Percentiles rank a stretch among this genome's conserved stretches.
Evolutionary conservation across 2,329 filamentous ascomycete species (phyloP).

Genomic region (Hypoxylon sp.): DNA sequence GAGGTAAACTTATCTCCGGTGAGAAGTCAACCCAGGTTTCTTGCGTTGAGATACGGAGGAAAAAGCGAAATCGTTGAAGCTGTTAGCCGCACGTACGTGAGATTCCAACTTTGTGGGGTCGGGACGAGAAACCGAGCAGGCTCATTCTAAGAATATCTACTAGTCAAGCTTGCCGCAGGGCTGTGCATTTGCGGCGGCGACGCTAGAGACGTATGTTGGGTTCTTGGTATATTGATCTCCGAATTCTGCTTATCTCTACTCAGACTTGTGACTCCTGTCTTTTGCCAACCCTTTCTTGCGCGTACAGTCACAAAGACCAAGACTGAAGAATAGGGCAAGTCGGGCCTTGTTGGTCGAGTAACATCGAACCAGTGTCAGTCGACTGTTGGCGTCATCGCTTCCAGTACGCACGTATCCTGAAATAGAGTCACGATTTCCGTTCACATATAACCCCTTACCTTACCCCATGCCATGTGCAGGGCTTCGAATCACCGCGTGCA

Average conservation of each 20-base stretch:
- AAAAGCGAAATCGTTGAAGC: not conserved
- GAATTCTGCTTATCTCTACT: not conserved
- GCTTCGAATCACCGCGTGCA: slow-evolving; percentile 12
- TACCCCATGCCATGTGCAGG: slow-evolving; percentile 12
- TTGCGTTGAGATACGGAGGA: slow-evolving; percentile 7
- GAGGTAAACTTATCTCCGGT: slow-evolving; percentile 3
- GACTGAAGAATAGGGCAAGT: not conserved
- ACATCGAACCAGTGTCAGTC: not conserved
- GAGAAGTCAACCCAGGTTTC: slow-evolving; percentile 4
- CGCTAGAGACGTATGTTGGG: not conserved
- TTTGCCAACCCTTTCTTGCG: not conserved
- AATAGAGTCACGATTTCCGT: slow-evolving; percentile 21
- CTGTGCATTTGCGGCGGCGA: slow-evolving; percentile 1
- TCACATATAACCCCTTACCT: slow-evolving; percentile 17
- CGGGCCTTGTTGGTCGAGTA: not conserved
- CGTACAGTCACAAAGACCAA: not conserved
- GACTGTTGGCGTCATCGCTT: not conserved
- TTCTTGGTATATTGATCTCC: not conserved
- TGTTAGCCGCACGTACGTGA: not conserved
- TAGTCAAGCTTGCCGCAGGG: slow-evolving; percentile 8
- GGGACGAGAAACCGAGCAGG: slow-evolving; percentile 13
- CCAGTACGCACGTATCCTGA: slow-evolving; percentile 19
- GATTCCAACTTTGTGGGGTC: slow-evolving; percentile 25
- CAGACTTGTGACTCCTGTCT: not conserved
- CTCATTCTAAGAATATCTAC: slow-evolving; percentile 31